These are phyloP conservation scores for Halophytophthora polymorphica DNA, from an alignment of 352 stramenopile species.

Conservation along the genomic window DNA sequence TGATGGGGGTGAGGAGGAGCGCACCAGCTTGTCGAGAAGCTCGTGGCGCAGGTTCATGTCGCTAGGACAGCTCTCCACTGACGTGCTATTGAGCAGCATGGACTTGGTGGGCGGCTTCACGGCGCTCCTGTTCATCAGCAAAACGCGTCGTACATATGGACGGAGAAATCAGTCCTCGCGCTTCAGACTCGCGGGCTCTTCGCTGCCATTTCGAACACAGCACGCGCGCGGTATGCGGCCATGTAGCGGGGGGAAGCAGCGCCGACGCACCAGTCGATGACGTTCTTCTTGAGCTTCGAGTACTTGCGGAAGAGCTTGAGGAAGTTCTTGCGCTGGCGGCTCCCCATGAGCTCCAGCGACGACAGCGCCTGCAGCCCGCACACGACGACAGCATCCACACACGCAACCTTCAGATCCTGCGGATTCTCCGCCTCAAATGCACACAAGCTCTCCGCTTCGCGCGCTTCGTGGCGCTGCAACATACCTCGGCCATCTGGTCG, in stretches of 20 bases:
- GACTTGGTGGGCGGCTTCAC: slow-evolving; percentile 72
- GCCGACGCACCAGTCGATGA: slow-evolving; percentile 68
- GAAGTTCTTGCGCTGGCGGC: slow-evolving; percentile 82
- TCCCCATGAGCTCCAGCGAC: slow-evolving; percentile 77
- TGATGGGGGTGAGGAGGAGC: slow-evolving; percentile 1
- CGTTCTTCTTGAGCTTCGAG: slow-evolving; percentile 74
- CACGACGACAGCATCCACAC: not conserved
- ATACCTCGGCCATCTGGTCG: slow-evolving; percentile 85
- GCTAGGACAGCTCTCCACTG: slow-evolving; percentile 87
- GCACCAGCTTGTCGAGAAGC: slow-evolving; percentile 93
- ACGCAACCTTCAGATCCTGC: not conserved
- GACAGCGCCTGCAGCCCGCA: slow-evolving; percentile 46
- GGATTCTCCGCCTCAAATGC: not conserved
- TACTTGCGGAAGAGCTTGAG: slow-evolving; percentile 90
- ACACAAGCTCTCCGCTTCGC: not conserved
- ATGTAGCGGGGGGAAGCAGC: no score
- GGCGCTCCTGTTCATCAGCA: slow-evolving; percentile 43
- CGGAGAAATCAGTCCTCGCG: not conserved
- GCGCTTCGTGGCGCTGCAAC: not conserved
- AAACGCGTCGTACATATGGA: not conserved
- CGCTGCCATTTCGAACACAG: no score
- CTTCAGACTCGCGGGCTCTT: no score
- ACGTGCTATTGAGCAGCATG: slow-evolving; percentile 68
- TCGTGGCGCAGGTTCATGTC: slow-evolving; percentile 92
- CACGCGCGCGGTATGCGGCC: no score